phyloP scores from a whole-genome alignment of 768 basidiomycete species.

The Tricholoma terreum region DNA sequence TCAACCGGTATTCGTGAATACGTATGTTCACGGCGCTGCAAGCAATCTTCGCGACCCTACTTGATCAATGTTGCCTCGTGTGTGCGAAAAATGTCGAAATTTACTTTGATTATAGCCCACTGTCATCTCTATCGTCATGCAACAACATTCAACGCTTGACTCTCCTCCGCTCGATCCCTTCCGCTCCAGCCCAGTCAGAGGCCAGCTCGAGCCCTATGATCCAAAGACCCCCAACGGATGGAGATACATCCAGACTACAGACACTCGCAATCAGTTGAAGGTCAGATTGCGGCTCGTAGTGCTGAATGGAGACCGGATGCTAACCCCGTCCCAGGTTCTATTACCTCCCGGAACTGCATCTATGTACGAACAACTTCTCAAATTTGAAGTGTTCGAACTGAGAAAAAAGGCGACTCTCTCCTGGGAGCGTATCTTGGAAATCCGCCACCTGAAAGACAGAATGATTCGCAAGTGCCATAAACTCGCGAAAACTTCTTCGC shows the following conservation, averaged over 20 bases:
- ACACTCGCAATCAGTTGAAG: constrained; percentile 74
- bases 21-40: neutral
- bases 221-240: constrained; percentile 53
- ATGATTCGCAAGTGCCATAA: constrained; percentile 80
- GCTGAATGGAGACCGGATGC: neutral
- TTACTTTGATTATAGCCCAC: neutral
- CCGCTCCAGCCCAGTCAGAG: constrained; percentile 64
- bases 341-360: constrained; percentile 64
- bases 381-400: constrained; percentile 59
- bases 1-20: neutral
- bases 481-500: constrained; percentile 46
- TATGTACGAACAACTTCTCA: constrained; percentile 64
- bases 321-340: constrained; percentile 48
- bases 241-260: constrained; percentile 73
- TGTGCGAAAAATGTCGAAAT: constrained; percentile 11
- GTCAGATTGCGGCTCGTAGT: constrained; percentile 29
- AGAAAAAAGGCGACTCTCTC: constrained; percentile 51
- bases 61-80: constrained; percentile 6
- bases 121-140: constrained; percentile 12
- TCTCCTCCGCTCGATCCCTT: constrained; percentile 48
- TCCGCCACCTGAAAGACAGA: constrained; percentile 76
- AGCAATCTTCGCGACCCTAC: neutral
- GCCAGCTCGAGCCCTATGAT: constrained; percentile 71
- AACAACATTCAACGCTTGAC: constrained; percentile 10
- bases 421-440: constrained; percentile 70